Evolutionary conservation across 2,329 filamentous ascomycete genomes (phyloP).

Genomic region (Exophiala sp.): DNA sequence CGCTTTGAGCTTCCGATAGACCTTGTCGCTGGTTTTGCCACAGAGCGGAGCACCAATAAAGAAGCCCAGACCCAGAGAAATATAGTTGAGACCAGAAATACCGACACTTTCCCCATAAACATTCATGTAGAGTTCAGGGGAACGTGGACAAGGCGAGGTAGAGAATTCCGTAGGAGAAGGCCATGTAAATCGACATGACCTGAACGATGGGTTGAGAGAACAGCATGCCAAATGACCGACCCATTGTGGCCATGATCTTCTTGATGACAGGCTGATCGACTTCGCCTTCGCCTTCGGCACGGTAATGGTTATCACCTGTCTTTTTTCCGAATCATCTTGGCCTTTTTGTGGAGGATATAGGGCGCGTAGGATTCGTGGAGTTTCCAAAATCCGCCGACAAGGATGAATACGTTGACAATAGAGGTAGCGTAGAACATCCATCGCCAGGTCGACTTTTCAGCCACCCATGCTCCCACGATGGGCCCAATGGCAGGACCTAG

Average conservation of each 20-base stretch:
- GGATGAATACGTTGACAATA: slow-evolving; percentile 54
- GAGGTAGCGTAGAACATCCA: slow-evolving; percentile 49
- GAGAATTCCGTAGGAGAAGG: slow-evolving; percentile 53
- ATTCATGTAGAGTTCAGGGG: slow-evolving; percentile 48
- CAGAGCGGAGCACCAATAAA: slow-evolving; percentile 47
- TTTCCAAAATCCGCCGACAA: slow-evolving; percentile 51
- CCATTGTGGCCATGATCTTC: slow-evolving; percentile 37
- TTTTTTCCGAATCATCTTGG: slow-evolving; percentile 39
- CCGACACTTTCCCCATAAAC: slow-evolving; percentile 49
- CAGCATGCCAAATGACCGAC: slow-evolving; percentile 51
- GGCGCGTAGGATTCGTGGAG: slow-evolving; percentile 58
- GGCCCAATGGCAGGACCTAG: slow-evolving; percentile 48
- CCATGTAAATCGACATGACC: slow-evolving; percentile 48
- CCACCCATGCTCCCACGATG: slow-evolving; percentile 57
- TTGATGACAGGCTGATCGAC: slow-evolving; percentile 29
- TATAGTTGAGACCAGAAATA: slow-evolving; percentile 55
- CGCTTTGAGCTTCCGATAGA: slow-evolving; percentile 34
- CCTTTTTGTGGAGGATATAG: slow-evolving; percentile 53
- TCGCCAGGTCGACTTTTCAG: slow-evolving; percentile 36
- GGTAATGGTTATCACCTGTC: slow-evolving; percentile 31
- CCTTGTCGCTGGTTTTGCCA: slow-evolving; percentile 41
- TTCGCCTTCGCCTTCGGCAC: slow-evolving; percentile 31
- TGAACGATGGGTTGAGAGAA: slow-evolving; percentile 55
- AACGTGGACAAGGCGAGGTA: slow-evolving; percentile 59
- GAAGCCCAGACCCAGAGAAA: slow-evolving; percentile 55